These are phyloP conservation scores for Ustilago vetiveriae DNA, from an alignment of 1,284 basidiomycete genomes.

Conservation along the genomic window DNA sequence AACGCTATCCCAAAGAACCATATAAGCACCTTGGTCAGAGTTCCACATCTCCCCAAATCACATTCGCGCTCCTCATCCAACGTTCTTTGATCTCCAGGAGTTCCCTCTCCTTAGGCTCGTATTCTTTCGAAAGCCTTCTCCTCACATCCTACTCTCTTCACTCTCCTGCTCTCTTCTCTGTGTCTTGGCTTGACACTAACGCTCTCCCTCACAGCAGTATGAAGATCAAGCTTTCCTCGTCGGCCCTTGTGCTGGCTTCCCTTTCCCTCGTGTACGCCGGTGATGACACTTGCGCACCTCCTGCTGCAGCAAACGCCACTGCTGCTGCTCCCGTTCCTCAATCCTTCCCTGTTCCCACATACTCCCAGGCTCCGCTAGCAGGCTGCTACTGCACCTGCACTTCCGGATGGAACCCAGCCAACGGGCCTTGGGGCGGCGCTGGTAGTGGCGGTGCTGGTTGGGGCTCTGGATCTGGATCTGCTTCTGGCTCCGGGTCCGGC, in stretches of 20 bases:
- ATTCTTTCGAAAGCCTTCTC: background rate
- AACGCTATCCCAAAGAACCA: background rate
- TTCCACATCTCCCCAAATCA: background rate
- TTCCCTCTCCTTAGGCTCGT: background rate
- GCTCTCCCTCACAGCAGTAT: too few species aligned
- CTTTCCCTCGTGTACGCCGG: constrained; percentile 21
- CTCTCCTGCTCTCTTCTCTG: background rate
- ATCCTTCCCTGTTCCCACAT: constrained; percentile 33
- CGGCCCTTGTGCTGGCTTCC: constrained; percentile 23
- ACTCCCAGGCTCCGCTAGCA: constrained; percentile 32
- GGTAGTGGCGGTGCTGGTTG: constrained; percentile 11
- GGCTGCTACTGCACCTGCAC: constrained; percentile 42
- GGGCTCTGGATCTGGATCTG: constrained; percentile 8
- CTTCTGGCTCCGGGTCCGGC: constrained; percentile 14
- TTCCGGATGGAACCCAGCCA: constrained; percentile 10
- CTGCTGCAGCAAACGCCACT: constrained; percentile 20
- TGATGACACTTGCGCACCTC: constrained; percentile 22
- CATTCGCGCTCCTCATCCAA: background rate
- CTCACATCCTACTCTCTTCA: background rate
- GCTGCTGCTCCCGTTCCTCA: constrained; percentile 22
- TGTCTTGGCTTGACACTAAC: too few species aligned
- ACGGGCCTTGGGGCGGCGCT: constrained; percentile 10
- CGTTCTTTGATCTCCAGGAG: background rate
- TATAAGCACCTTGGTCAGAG: background rate
- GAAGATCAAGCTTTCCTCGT: constrained; percentile 40